A percentile compares a stretch with the other conserved stretches of the same genome.
Conservation (phyloP, 2,329 filamentous ascomycete species). For the Cucurbitaria berberidis region DNA sequence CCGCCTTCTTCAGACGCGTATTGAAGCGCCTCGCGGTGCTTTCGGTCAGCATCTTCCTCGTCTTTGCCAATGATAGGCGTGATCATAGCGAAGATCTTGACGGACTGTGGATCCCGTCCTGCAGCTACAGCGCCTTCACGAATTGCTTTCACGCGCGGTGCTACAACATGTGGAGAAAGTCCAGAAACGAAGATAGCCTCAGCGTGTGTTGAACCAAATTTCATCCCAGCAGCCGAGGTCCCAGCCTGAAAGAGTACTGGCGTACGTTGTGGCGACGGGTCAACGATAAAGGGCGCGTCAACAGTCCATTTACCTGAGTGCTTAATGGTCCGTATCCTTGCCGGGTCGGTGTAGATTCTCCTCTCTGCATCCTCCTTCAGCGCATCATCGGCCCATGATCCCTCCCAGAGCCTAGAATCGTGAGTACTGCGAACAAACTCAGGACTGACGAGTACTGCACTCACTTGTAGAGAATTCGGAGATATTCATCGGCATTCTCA, state of each 20-base stretch:
- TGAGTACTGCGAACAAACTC: no score
- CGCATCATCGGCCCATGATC: constrained; percentile 69
- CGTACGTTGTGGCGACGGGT: constrained; percentile 70
- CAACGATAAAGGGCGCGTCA: constrained; percentile 69
- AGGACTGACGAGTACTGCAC: background rate
- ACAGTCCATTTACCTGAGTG: constrained; percentile 61
- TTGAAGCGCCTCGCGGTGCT: constrained; percentile 64
- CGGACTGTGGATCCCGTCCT: constrained; percentile 63
- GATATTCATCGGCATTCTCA: constrained; percentile 69
- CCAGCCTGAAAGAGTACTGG: constrained; percentile 72
- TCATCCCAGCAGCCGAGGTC: constrained; percentile 67
- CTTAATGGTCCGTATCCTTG: constrained; percentile 66
- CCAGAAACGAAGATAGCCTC: constrained; percentile 72
- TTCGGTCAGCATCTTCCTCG: constrained; percentile 67
- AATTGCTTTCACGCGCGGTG: constrained; percentile 66
- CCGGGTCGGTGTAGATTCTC: constrained; percentile 63
- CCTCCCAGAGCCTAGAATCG: constrained; percentile 58
- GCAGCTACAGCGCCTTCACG: constrained; percentile 59
- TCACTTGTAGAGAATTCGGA: constrained; percentile 68
- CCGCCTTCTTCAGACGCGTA: constrained; percentile 69
- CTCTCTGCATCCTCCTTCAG: constrained; percentile 62
- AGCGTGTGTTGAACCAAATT: constrained; percentile 70
- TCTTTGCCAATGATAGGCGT: constrained; percentile 69
- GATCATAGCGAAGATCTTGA: constrained; percentile 71
- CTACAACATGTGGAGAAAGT: constrained; percentile 65